These are phyloP conservation scores for Pythium scleroteichum DNA, from an alignment of 352 stramenopile genomes.

Conservation along the genomic window DNA sequence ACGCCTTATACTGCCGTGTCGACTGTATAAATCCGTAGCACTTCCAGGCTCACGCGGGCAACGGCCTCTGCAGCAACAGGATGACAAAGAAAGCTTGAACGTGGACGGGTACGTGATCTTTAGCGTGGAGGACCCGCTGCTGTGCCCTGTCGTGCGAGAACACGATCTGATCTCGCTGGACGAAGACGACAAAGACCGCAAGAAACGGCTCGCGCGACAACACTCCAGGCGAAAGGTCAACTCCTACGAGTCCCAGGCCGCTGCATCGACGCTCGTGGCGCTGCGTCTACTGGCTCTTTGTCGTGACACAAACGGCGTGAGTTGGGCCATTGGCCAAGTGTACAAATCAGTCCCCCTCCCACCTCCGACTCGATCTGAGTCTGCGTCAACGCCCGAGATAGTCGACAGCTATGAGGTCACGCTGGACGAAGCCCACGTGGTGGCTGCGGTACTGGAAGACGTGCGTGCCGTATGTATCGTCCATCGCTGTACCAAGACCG, in stretches of 20 bases:
- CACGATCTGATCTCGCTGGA: slow-evolving; percentile 23
- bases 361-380: background rate
- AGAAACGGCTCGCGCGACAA: slow-evolving; percentile 2
- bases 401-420: slow-evolving; percentile 15
- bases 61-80: background rate
- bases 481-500: slow-evolving; percentile 11
- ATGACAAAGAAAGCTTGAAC: background rate
- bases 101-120: slow-evolving; percentile 27
- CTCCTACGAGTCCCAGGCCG: background rate
- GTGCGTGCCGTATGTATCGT: slow-evolving; percentile 17
- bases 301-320: slow-evolving; percentile 20
- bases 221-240: slow-evolving; percentile 1
- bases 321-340: slow-evolving; percentile 24
- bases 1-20: slow-evolving; percentile 15
- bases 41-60: slow-evolving; percentile 4
- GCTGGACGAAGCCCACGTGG: slow-evolving; percentile 17
- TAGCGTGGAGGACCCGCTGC: slow-evolving; percentile 13
- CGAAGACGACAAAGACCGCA: slow-evolving; percentile 5
- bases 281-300: slow-evolving; percentile 16
- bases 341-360: background rate
- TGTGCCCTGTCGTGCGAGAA: slow-evolving; percentile 26
- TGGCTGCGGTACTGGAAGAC: slow-evolving; percentile 22
- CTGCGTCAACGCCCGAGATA: too few species aligned
- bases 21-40: slow-evolving; percentile 19
- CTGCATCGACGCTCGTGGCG: slow-evolving; percentile 5